A percentile compares a stretch with the other conserved stretches of the same genome.
phyloP scores from a whole-genome alignment of 2,329 filamentous ascomycete species.

The Apiospora arundinis region DNA sequence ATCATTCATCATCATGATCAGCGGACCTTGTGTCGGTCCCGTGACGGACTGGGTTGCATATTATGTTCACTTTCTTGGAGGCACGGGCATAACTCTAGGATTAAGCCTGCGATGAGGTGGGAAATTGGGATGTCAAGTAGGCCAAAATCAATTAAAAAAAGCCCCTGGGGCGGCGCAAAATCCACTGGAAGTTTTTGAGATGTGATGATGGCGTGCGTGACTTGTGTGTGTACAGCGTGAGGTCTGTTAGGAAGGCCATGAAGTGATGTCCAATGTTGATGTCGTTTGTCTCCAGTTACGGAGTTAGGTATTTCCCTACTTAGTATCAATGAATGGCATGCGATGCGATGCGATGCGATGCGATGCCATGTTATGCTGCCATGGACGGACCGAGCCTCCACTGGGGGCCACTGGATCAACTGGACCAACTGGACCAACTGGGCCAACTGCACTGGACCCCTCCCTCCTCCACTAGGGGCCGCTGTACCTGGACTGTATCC shows the following conservation, averaged over 20 bases:
- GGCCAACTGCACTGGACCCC: background rate
- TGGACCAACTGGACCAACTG: too few species aligned
- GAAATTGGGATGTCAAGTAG: constrained; percentile 14
- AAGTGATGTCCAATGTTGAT: too few species aligned
- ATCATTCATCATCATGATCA: background rate
- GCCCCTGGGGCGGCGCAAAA: background rate
- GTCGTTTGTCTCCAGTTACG: too few species aligned
- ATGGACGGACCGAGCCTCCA: constrained; percentile 5
- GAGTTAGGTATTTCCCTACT: too few species aligned
- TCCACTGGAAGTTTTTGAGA: background rate
- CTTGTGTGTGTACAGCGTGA: too few species aligned
- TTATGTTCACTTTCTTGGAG: constrained; percentile 14
- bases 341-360: background rate
- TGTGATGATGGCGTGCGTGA: background rate
- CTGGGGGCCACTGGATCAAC: background rate
- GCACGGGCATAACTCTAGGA: constrained; percentile 4
- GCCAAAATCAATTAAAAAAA: background rate
- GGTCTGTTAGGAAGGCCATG: too few species aligned
- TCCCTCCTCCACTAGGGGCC: background rate
- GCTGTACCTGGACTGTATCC: background rate
- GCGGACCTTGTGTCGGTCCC: constrained; percentile 7
- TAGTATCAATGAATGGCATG: too few species aligned
- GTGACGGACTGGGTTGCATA: constrained; percentile 13
- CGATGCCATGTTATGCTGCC: background rate
- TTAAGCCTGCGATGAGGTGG: constrained; percentile 15